Evolutionary conservation across 139 green algal genomes (phyloP).

Genomic region (Yamagishiella unicocca): DNA sequence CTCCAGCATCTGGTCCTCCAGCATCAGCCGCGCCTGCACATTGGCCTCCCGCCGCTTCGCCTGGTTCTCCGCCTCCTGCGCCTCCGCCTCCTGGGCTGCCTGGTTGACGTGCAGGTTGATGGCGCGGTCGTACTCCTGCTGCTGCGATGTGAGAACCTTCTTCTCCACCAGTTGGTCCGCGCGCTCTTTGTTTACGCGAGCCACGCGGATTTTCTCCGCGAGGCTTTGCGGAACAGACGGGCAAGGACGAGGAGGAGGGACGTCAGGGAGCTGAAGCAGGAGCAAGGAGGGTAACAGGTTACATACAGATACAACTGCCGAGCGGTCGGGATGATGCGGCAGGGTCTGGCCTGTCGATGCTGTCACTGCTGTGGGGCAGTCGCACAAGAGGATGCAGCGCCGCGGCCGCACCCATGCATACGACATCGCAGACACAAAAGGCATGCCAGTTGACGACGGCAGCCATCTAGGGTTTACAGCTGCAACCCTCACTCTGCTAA

Average conservation of each 20-base stretch:
- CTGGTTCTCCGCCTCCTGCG: constrained; percentile 46
- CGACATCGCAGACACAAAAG: too few relatives aligned
- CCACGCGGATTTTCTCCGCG: constrained; percentile 71
- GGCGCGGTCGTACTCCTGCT: constrained; percentile 64
- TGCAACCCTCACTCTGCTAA: too few relatives aligned
- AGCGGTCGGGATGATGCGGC: too few relatives aligned
- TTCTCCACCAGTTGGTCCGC: constrained; percentile 72
- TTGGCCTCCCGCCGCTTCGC: constrained; percentile 49
- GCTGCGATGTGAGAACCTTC: constrained; percentile 49
- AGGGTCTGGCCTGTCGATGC: too few relatives aligned
- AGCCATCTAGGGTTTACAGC: too few relatives aligned
- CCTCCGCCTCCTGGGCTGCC: constrained; percentile 43
- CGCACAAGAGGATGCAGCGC: too few relatives aligned
- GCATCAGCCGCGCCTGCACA: constrained; percentile 51
- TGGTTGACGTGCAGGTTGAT: constrained; percentile 54
- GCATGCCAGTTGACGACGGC: too few relatives aligned
- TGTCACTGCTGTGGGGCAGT: too few relatives aligned
- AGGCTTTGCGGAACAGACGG: constrained; percentile 57
- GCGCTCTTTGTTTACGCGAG: constrained; percentile 74
- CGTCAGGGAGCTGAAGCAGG: too few relatives aligned
- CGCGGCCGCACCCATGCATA: too few relatives aligned
- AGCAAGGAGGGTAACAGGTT: constrained; percentile 1
- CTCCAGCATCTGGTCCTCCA: constrained; percentile 67
- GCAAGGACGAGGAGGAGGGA: too few relatives aligned
- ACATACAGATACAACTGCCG: too few relatives aligned